Conservation (phyloP, 1,284 basidiomycete species). For the Tremellales sp. region DNA sequence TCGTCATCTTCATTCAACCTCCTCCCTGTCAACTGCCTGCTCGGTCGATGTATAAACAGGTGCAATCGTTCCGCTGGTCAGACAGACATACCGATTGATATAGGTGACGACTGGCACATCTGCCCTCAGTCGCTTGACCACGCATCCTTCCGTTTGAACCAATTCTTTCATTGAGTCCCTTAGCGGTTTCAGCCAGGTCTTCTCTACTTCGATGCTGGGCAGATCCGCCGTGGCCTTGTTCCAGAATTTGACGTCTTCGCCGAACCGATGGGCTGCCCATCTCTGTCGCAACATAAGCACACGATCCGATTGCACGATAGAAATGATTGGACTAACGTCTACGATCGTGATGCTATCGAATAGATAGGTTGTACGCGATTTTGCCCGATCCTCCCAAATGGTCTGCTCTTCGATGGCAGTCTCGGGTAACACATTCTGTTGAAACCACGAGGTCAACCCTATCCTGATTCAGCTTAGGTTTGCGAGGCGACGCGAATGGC, state of each 20-base stretch:
- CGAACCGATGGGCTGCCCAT: constrained; percentile 21
- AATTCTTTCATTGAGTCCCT: constrained; percentile 20
- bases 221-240: constrained; percentile 32
- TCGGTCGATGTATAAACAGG: no score
- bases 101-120: constrained; percentile 31
- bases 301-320: not conserved
- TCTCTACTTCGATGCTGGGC: constrained; percentile 11
- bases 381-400: constrained; percentile 23
- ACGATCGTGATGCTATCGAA: constrained; percentile 31
- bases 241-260: constrained; percentile 15
- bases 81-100: no score
- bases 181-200: constrained; percentile 28
- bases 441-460: constrained; percentile 33
- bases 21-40: constrained; percentile 21
- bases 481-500: not conserved
- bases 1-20: constrained; percentile 18
- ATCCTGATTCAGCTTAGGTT: no score
- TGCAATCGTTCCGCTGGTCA: no score
- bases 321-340: constrained; percentile 20
- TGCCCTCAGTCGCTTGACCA: constrained; percentile 8
- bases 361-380: constrained; percentile 18
- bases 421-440: constrained; percentile 26
- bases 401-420: constrained; percentile 24
- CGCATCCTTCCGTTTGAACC: constrained; percentile 14
- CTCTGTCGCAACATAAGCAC: constrained; percentile 10